Conservation (phyloP, 225 moss, liverwort and hornwort genomes). For the Marchantia polymorpha region DNA sequence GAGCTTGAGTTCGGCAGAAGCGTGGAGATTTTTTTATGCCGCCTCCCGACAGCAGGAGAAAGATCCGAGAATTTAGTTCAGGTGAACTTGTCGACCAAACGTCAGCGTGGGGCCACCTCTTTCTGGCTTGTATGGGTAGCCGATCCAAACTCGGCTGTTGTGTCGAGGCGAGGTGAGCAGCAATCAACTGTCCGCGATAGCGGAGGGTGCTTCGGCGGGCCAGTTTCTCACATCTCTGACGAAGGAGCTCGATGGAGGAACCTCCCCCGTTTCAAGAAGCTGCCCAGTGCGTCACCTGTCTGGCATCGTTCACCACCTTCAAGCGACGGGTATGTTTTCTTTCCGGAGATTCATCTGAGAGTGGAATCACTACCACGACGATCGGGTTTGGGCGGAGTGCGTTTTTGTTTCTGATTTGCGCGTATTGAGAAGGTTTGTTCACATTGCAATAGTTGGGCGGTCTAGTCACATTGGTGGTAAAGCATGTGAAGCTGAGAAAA, state of each 20-base stretch:
- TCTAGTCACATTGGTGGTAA: not conserved
- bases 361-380: not conserved
- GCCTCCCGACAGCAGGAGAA: not conserved
- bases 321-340: constrained; percentile 79
- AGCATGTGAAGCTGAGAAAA: not conserved
- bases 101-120: not conserved
- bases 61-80: not conserved
- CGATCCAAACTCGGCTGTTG: not conserved
- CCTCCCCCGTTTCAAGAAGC: constrained; percentile 80
- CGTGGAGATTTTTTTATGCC: not conserved
- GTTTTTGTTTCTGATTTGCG: too few relatives aligned
- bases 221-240: not conserved
- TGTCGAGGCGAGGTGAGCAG: not conserved
- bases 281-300: constrained; percentile 73
- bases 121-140: not conserved
- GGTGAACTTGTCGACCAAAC: not conserved
- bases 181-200: not conserved
- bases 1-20: not conserved
- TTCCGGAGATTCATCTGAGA: not conserved
- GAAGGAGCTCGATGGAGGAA: constrained; percentile 55
- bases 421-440: too few relatives aligned
- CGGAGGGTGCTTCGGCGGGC: too few relatives aligned
- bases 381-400: too few relatives aligned
- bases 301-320: constrained; percentile 77
- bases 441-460: not conserved